Evolutionary conservation across 2,329 filamentous ascomycete genomes (phyloP), one percentile per base, ranked within the genome.

Genomic region (Knoxdaviesia capensis): DNA sequence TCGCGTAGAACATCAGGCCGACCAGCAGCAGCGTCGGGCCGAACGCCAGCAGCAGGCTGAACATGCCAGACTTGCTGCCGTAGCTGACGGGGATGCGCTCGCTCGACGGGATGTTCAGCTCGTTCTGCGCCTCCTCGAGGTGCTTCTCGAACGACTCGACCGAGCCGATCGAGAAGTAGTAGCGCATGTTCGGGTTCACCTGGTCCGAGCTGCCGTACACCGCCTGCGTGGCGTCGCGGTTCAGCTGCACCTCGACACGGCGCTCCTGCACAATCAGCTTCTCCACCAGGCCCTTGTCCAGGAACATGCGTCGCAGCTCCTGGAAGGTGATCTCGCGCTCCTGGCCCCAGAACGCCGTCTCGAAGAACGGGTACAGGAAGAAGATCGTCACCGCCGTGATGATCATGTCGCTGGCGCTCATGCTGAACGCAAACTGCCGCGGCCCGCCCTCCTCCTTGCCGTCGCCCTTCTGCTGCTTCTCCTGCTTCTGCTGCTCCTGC

Each of bases 61-160:
- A 70, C 29, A 73, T 58, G 65, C 77, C 78, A 47, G 77, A 69
- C n/a, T 76, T 62, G 66, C 77, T 78, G 45, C 82, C 77, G 57
- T 94, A 98, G 53, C 80, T 82, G 45, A 98, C 83, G 0, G 90
- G 88, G 52, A 98, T 94, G 47, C 87, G 77, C 58, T 98, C 86
- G n/a, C 73, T 70, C 38, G 69, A 69, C 0, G 90, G 87, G 44
- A 98, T 94, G 36, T 75, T 77, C 33, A 98, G 71, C 54, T 94
- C 82, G 43, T 78, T 65, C 58, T 98, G 90, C 33, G 88, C 87
- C 48, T 84, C 74, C 47, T 96, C 88, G 42, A 98, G 64, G 55
- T 80, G 79, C 55, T 77, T 72, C 64, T 98, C 90, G 50, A 98
- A 98, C 6, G 80, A 79, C 48, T 98, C 88, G 31, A 93, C 75